These are phyloP conservation scores for Jatropha multifida DNA, from an alignment of 441 rosid species.

Conservation along the genomic window DNA sequence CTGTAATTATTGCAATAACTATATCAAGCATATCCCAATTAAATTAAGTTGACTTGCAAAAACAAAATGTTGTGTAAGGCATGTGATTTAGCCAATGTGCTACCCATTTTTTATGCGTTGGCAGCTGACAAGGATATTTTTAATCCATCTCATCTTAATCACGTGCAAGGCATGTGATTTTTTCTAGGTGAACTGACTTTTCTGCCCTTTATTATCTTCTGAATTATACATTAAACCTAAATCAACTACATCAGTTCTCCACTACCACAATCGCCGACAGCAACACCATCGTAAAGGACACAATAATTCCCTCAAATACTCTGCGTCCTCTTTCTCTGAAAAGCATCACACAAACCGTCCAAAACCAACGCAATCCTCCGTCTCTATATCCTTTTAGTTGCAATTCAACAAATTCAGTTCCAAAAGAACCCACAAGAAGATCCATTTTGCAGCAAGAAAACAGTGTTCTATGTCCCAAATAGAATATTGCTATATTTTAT, in stretches of 20 bases:
- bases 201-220: too few relatives aligned
- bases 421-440: slow-evolving; percentile 64
- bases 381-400: slow-evolving; percentile 92
- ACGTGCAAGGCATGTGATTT: too few relatives aligned
- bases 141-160: too few relatives aligned
- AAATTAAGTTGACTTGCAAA: neutral
- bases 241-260: neutral
- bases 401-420: slow-evolving; percentile 57
- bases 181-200: too few relatives aligned
- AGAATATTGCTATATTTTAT: slow-evolving; percentile 83
- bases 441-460: slow-evolving; percentile 74
- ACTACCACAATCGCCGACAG: slow-evolving; percentile 18
- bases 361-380: slow-evolving; percentile 66
- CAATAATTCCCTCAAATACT: slow-evolving; percentile 40
- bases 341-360: slow-evolving; percentile 52
- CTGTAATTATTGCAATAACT: neutral
- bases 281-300: slow-evolving; percentile 27
- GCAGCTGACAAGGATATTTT: too few relatives aligned
- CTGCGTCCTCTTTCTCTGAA: slow-evolving; percentile 75
- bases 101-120: too few relatives aligned
- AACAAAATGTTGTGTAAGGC: neutral
- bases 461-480: slow-evolving; percentile 63
- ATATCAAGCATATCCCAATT: neutral
- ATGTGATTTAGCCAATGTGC: too few relatives aligned
- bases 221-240: slow-evolving; percentile 14